Base-by-base conservation (phyloP, 2,329 filamentous ascomycete species). In the Aspergillus pseudotamarii region DNA sequence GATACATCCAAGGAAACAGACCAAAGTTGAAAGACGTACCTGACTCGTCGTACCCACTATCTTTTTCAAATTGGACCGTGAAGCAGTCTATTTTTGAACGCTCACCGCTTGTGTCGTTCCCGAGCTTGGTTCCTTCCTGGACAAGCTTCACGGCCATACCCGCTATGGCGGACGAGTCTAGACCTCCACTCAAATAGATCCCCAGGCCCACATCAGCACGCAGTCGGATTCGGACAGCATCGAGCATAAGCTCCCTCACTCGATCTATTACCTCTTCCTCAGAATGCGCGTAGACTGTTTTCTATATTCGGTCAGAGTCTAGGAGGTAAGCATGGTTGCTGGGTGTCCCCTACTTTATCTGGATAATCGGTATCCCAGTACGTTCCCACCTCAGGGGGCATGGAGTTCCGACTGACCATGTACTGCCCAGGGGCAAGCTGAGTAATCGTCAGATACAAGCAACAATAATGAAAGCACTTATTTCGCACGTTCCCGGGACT, bases 181-280 rank as follows among this genome's bases (percentile, higher is more conserved):
- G 81, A 1, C 86, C 86, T 5, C 86, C 86, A 26, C 80, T 84
- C 0, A 88, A 75, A 61, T 85, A 88, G 58, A 88, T 76, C 2
- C 84, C 86, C 3, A 88, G 77, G 0, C 84, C 84, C 0, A 88
- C 86, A 69, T 88, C 86, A 1, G 86, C 85, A 19, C 82, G 79
- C 11, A 88, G 75, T 6, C 86, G 81, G 21, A 86, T 66, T n/a
- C 79, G 79, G 12, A 88, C 76, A 0, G 85, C 79, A 36, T 88
- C 84, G 1, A 86, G 69, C 14, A 88, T 68, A 2, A 77, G 78
- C 51, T 84, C 73, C 6, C 85, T 77, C 0, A 88, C 83, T 2
- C 79, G 81, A 23, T 75, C 61, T 2, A 86, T 76, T 74, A 86
- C 83, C 48, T 87, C 84, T 26, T 85, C 77, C 50, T 82, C 76